These are phyloP conservation scores for Syzygium syzygioides DNA, from an alignment of 441 rosid species.

Conservation along the genomic window DNA sequence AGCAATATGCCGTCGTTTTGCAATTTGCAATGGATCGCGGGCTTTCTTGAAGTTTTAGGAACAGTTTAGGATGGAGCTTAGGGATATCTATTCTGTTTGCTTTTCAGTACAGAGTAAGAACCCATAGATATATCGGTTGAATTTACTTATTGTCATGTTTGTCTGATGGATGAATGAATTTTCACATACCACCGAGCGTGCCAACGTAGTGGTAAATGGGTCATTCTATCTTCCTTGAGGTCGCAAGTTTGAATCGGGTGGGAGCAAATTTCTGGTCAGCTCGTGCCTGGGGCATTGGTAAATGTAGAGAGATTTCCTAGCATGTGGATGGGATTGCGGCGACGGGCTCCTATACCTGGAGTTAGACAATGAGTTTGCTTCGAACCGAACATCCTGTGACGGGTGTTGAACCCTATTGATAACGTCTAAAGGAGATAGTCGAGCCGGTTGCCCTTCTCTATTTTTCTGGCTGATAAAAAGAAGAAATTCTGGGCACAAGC, in stretches of 20 bases:
- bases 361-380: neutral
- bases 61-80: neutral
- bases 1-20: neutral
- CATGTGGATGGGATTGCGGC: neutral
- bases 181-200: neutral
- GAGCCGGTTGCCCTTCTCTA: neutral
- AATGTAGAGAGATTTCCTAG: neutral
- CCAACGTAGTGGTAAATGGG: neutral
- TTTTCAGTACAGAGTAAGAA: neutral
- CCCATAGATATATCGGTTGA: neutral
- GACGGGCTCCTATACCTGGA: neutral
- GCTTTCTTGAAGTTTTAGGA: neutral
- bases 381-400: neutral
- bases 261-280: neutral
- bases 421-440: neutral
- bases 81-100: neutral
- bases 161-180: neutral
- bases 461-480: neutral
- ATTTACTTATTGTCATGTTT: neutral
- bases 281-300: neutral
- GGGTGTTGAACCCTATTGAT: neutral
- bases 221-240: neutral
- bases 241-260: neutral
- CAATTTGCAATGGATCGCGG: neutral
- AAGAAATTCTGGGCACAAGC: neutral